These are phyloP conservation scores for Caryopteris hybrid DNA, from an alignment of 305 asterid genomes.

Conservation along the genomic window DNA sequence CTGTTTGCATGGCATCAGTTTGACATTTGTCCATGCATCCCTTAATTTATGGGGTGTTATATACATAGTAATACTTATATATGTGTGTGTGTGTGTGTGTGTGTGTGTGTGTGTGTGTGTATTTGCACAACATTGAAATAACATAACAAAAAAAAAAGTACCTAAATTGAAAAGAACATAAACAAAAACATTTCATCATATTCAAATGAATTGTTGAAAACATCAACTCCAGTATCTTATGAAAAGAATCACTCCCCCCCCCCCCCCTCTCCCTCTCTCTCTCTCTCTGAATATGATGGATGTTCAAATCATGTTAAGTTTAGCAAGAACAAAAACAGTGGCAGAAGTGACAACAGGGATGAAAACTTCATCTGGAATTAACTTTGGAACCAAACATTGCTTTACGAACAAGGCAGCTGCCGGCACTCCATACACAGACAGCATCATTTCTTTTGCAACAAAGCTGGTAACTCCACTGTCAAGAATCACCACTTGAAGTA, in stretches of 20 bases:
- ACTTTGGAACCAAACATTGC: constrained; percentile 41
- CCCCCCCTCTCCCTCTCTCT: background rate
- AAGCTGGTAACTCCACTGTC: constrained; percentile 49
- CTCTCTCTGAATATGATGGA: background rate
- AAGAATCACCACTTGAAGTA: constrained; percentile 37
- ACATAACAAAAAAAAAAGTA: too few relatives aligned
- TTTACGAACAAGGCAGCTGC: constrained; percentile 43
- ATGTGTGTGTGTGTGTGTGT: too few relatives aligned
- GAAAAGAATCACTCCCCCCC: too few relatives aligned
- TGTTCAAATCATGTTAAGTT: constrained; percentile 50
- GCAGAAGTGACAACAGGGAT: constrained; percentile 65
- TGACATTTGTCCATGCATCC: background rate
- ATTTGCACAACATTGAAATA: background rate
- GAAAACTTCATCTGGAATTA: constrained; percentile 52
- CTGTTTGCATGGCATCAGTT: background rate
- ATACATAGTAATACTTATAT: background rate
- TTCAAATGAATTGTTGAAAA: background rate
- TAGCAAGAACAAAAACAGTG: constrained; percentile 59
- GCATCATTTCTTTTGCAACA: constrained; percentile 56
- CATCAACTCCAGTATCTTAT: background rate
- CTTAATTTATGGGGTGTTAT: background rate
- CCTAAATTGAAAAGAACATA: too few relatives aligned
- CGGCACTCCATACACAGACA: constrained; percentile 57
- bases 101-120: too few relatives aligned
- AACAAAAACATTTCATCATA: background rate